Evolutionary conservation across 306 rosid genomes (phyloP).

Genomic region (Oemleria cerasiformis): DNA sequence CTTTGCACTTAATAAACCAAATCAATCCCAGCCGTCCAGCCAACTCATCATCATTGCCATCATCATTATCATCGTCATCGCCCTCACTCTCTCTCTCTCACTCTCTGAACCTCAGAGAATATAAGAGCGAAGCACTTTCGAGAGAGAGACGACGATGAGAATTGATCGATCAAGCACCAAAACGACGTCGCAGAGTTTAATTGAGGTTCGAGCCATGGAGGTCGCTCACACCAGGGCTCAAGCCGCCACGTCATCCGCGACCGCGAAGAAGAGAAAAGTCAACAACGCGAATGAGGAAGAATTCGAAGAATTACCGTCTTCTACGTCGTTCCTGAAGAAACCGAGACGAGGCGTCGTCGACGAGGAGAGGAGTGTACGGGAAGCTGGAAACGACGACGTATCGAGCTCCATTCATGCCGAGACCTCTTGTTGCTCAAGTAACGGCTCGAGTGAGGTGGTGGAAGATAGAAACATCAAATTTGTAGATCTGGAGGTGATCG

Average conservation of each 20-base stretch:
- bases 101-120: background rate
- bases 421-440: slow-evolving; percentile 72
- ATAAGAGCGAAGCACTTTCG: slow-evolving; percentile 1
- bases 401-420: slow-evolving; percentile 32
- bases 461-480: slow-evolving; percentile 34
- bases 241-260: slow-evolving; percentile 14
- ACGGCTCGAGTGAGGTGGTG: slow-evolving; percentile 40
- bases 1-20: slow-evolving; percentile 36
- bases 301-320: slow-evolving; percentile 29
- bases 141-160: slow-evolving; percentile 29
- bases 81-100: slow-evolving; percentile 22
- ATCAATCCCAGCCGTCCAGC: slow-evolving; percentile 52
- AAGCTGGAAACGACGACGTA: background rate
- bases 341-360: slow-evolving; percentile 14
- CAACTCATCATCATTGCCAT: slow-evolving; percentile 34
- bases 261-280: slow-evolving; percentile 44
- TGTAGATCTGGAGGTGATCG: slow-evolving; percentile 70
- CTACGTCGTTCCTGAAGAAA: slow-evolving; percentile 28
- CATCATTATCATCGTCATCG: slow-evolving; percentile 32
- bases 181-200: slow-evolving; percentile 1
- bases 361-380: background rate
- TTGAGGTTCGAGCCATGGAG: slow-evolving; percentile 36
- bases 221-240: slow-evolving; percentile 14
- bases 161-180: slow-evolving; percentile 12
- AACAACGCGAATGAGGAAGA: slow-evolving; percentile 10